A percentile compares a stretch with the other conserved stretches of the same genome.
Evolutionary conservation across 495 filamentous ascomycete species (phyloP).

Genomic region (Neurospora pannonica): DNA sequence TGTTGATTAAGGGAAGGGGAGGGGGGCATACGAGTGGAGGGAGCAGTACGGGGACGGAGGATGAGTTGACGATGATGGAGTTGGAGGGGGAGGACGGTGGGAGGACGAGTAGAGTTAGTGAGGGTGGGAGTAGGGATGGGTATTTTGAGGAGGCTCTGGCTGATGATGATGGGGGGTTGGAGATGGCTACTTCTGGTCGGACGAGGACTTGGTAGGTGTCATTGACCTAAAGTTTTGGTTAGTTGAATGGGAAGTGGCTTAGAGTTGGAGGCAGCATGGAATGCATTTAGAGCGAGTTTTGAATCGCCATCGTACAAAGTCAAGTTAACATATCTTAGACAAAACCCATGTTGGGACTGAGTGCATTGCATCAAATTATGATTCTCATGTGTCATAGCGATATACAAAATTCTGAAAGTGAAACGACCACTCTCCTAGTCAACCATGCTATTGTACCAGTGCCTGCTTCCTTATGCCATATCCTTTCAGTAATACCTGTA

Average conservation of each 20-base stretch:
- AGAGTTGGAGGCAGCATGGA: neutral
- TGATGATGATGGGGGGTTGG: neutral
- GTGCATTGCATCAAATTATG: neutral
- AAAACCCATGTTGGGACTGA: neutral
- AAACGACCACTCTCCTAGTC: neutral
- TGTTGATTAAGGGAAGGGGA: slow-evolving; percentile 5
- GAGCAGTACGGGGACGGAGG: slow-evolving; percentile 7
- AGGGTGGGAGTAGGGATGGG: neutral
- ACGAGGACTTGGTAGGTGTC: neutral
- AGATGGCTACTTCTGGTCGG: neutral
- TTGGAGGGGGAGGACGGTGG: slow-evolving; percentile 7
- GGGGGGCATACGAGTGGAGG: neutral
- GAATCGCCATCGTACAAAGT: neutral
- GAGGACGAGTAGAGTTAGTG: neutral
- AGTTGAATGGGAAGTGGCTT: neutral
- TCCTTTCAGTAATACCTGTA: neutral
- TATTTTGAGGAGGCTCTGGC: neutral
- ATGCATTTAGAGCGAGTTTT: neutral
- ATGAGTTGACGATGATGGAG: slow-evolving; percentile 15
- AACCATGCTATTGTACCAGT: neutral
- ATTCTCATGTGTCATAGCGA: neutral
- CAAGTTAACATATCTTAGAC: neutral
- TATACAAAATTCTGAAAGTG: neutral
- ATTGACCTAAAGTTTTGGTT: neutral
- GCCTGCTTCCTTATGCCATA: neutral